Evolutionary conservation across 2,329 filamentous ascomycete species (phyloP).

Genomic region (Aspergillus costaricaensis): DNA sequence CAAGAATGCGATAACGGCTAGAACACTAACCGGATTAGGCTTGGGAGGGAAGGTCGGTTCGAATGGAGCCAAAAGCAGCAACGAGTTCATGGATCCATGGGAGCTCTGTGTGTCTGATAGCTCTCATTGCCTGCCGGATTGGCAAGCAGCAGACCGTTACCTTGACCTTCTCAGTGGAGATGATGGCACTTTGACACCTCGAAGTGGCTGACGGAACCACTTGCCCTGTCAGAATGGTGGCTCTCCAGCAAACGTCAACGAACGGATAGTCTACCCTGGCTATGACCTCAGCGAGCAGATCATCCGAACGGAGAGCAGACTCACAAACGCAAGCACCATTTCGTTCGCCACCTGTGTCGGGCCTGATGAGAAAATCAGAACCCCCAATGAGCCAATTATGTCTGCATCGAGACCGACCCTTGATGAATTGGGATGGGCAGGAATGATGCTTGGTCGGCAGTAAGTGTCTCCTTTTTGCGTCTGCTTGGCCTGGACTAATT

Average conservation of each 20-base stretch:
- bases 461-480: neutral
- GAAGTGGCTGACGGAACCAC: neutral
- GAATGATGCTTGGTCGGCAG: neutral
- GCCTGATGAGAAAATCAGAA: neutral
- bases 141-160: neutral
- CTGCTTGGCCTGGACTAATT: neutral
- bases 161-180: neutral
- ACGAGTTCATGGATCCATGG: neutral
- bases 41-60: neutral
- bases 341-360: neutral
- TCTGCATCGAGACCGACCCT: neutral
- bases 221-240: neutral
- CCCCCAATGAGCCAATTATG: neutral
- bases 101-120: neutral
- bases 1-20: slow-evolving; percentile 4
- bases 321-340: neutral
- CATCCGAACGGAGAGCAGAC: slow-evolving; percentile 1
- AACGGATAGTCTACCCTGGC: neutral
- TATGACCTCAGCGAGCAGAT: slow-evolving; percentile 12
- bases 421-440: neutral
- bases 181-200: neutral
- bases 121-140: neutral
- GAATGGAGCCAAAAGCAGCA: neutral
- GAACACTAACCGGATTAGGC: neutral
- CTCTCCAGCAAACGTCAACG: neutral